phyloP scores from a whole-genome alignment of 495 filamentous ascomycete genomes.

The Xylaria acuta region DNA sequence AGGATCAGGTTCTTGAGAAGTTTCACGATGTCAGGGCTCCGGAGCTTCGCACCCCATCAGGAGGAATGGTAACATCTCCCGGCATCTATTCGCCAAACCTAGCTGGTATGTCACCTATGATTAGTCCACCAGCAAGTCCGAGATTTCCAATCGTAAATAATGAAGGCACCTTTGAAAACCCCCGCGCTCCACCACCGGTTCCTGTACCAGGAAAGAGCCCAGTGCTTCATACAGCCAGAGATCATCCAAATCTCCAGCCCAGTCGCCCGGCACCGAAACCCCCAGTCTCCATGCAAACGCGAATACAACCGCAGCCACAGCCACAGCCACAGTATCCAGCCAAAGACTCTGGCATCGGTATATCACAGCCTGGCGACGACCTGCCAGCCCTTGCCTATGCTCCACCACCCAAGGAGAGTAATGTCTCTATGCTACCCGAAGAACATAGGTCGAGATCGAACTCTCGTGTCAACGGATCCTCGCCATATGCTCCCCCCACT shows the following conservation, averaged over 20 bases:
- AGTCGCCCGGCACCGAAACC: conserved; percentile 71
- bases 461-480: conserved; percentile 56
- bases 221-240: conserved; percentile 51
- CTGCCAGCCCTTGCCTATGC: conserved; percentile 50
- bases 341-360: conserved; percentile 62
- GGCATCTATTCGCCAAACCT: conserved; percentile 57
- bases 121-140: conserved; percentile 87
- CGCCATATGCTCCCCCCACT: conserved; percentile 45
- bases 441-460: conserved; percentile 62
- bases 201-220: conserved; percentile 62
- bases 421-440: conserved; percentile 58
- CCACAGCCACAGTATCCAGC: conserved; percentile 51
- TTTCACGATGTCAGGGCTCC: conserved; percentile 81
- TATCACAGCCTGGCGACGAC: conserved; percentile 61
- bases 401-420: conserved; percentile 51
- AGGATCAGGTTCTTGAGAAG: conserved; percentile 93
- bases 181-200: conserved; percentile 88
- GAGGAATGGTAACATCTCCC: conserved; percentile 50
- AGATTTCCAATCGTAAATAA: conserved; percentile 86
- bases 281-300: conserved; percentile 56
- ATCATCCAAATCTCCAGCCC: conserved; percentile 63
- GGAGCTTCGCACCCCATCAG: conserved; percentile 57
- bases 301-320: conserved; percentile 56
- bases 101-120: conserved; percentile 64
- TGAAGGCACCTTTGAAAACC: conserved; percentile 96